Evolutionary conservation across 441 rosid species (phyloP), one percentile per base, ranked within the genome.

Genomic region (Raphanus hybrid): DNA sequence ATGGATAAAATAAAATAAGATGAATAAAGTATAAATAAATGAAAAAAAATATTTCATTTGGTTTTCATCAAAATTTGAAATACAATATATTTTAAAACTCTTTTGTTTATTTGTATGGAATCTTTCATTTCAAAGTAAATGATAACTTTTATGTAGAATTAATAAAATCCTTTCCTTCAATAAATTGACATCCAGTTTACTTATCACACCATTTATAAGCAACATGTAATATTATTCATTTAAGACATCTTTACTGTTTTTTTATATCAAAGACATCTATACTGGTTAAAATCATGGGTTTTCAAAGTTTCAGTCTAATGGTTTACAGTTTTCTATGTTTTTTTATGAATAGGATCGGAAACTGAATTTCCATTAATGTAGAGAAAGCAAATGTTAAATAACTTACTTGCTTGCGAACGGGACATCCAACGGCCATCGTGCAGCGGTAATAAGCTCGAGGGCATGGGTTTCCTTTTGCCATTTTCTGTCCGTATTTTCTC

Each of bases 401-500:
- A 70, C 86, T 0, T 80, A 89, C 97, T 82, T 93, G 97, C 69
- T 94, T 94, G 57, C 98, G 97, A 76, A 94, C 97, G 2, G 97
- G 97, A 12, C 98, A 94, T 3, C 90, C 93, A 7, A 82, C 84
- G 11, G 96, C 97, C 98, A 94, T 92, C 37, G 98, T 92, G 90
- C 98, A 94, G 3, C 98, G 87, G 61, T 94, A 94, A 70, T 94
- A 94, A 83, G 97, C 97, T 69, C 98, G 85, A 34, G 98, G 98
- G n/a, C 97, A 91, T 0, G 98, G 98, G 70, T 94, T 94, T 67
- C 98, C 98, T 80, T 94, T 94, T 0, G 97, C 97, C 95, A 94
- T 91, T 74, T 94, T 94, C 54, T 94, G 97, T 39, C 98, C 98
- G 18, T 94, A 94, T 75, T 94, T 94, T 68, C 97, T 75, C 98